Percentiles rank a stretch among this genome's conserved stretches.
Conservation (phyloP, 208 protist genomes). For the Porcisia deanei region DNA sequence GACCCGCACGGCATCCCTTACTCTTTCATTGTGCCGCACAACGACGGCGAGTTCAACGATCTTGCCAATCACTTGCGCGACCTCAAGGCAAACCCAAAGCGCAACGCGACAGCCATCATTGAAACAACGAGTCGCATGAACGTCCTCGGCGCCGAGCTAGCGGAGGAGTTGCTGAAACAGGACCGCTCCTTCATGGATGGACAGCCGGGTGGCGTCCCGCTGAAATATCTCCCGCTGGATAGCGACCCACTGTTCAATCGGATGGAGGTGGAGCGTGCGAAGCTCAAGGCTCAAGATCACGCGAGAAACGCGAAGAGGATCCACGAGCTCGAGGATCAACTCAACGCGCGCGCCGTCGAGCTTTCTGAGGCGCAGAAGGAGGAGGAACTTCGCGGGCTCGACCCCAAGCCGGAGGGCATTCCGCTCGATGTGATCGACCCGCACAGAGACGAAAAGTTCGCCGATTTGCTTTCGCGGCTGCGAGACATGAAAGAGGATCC, state of each 20-base stretch:
- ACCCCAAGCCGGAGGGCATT: slow-evolving; percentile 57
- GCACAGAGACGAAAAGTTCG: slow-evolving; percentile 60
- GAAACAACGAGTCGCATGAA: slow-evolving; percentile 51
- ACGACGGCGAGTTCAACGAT: slow-evolving; percentile 59
- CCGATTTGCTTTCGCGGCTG: slow-evolving; percentile 41
- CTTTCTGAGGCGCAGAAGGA: slow-evolving; percentile 69
- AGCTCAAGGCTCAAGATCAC: slow-evolving; percentile 59
- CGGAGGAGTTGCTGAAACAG: slow-evolving; percentile 42
- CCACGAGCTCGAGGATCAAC: slow-evolving; percentile 57
- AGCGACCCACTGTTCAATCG: slow-evolving; percentile 64
- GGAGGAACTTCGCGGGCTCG: slow-evolving; percentile 62
- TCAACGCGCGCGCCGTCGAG: slow-evolving; percentile 67
- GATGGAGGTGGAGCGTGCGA: slow-evolving; percentile 71
- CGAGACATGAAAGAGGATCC: slow-evolving; percentile 59
- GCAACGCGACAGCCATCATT: slow-evolving; percentile 45
- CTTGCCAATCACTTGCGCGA: slow-evolving; percentile 50
- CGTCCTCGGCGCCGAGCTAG: slow-evolving; percentile 52
- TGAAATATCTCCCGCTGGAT: slow-evolving; percentile 59
- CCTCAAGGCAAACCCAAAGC: slow-evolving; percentile 52
- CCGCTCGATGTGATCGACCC: slow-evolving; percentile 55
- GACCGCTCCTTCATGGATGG: slow-evolving; percentile 65
- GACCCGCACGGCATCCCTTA: slow-evolving; percentile 66
- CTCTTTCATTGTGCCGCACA: slow-evolving; percentile 48
- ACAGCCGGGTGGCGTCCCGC: slow-evolving; percentile 55
- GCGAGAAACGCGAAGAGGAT: slow-evolving; percentile 59